A percentile compares a stretch with the other conserved stretches of the same genome.
These are phyloP conservation scores for Wolfiporia cocos DNA, from an alignment of 1,284 basidiomycete species.

Conservation along the genomic window DNA sequence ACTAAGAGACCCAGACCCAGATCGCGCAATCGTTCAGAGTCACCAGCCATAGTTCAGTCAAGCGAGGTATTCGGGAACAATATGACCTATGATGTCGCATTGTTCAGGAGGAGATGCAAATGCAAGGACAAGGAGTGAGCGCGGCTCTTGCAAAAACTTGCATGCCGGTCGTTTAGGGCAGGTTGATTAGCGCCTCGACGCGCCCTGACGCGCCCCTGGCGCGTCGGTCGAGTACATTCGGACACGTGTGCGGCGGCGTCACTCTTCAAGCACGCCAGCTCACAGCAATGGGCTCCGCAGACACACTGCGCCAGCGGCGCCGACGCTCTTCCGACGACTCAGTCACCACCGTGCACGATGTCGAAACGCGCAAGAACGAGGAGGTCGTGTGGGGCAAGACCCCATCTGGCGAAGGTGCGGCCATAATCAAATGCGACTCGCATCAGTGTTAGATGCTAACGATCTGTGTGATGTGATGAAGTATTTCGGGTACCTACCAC, in stretches of 20 bases:
- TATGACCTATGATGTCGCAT: too few species aligned
- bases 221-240: too few species aligned
- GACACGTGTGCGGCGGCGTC: too few species aligned
- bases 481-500: constrained; percentile 95
- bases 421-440: not conserved
- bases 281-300: constrained; percentile 13
- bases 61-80: too few species aligned
- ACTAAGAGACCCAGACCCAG: too few species aligned
- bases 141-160: too few species aligned
- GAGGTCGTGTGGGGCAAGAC: constrained; percentile 88
- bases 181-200: constrained; percentile 1
- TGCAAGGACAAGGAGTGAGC: too few species aligned
- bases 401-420: constrained; percentile 68
- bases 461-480: too few species aligned
- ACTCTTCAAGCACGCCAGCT: too few species aligned
- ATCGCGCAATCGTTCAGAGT: too few species aligned
- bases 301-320: constrained; percentile 17
- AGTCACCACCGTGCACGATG: constrained; percentile 8
- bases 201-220: constrained; percentile 1
- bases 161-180: constrained; percentile 6
- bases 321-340: constrained; percentile 6
- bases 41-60: too few species aligned
- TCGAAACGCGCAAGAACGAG: constrained; percentile 25
- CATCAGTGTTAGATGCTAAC: constrained; percentile 4
- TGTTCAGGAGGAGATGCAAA: too few species aligned